phyloP scores from a whole-genome alignment of 306 rosid species.

The Medicago ruthenica region DNA sequence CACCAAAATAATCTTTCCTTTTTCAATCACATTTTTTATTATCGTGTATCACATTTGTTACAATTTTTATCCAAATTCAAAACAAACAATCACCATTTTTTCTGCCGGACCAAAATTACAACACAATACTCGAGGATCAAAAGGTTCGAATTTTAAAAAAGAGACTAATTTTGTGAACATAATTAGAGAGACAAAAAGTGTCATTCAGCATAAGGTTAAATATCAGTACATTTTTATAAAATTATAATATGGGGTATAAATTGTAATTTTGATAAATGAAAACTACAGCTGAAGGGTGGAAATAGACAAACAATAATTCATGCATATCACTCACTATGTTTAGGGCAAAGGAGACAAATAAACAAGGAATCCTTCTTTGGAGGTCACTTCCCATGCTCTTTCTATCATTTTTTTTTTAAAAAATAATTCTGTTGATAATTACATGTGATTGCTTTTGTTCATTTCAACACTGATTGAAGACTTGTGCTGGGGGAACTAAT shows the following conservation, averaged over 20 bases:
- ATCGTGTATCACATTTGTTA: no score
- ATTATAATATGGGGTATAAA: not conserved
- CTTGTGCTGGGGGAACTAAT: slow-evolving; percentile 27
- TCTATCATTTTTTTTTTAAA: slow-evolving; percentile 29
- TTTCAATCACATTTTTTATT: no score
- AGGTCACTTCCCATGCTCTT: slow-evolving; percentile 52
- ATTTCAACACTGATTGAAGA: slow-evolving; percentile 50
- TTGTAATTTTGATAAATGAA: slow-evolving; percentile 49
- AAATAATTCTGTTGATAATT: slow-evolving; percentile 26
- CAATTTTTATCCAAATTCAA: no score
- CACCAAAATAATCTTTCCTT: no score
- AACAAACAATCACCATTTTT: no score
- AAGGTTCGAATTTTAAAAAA: no score
- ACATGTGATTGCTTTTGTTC: slow-evolving; percentile 50
- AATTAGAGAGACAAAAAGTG: no score
- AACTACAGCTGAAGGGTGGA: slow-evolving; percentile 48
- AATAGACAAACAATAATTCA: slow-evolving; percentile 50
- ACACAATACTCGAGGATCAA: no score
- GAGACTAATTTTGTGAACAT: no score
- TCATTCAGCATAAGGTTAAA: no score
- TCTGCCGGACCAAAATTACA: no score
- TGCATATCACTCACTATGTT: slow-evolving; percentile 58
- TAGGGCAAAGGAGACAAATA: slow-evolving; percentile 63
- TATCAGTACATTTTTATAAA: no score
- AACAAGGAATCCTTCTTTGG: slow-evolving; percentile 62